These are phyloP conservation scores for Pittosporum tobira DNA, from an alignment of 129 eudicot species.

Conservation along the genomic window DNA sequence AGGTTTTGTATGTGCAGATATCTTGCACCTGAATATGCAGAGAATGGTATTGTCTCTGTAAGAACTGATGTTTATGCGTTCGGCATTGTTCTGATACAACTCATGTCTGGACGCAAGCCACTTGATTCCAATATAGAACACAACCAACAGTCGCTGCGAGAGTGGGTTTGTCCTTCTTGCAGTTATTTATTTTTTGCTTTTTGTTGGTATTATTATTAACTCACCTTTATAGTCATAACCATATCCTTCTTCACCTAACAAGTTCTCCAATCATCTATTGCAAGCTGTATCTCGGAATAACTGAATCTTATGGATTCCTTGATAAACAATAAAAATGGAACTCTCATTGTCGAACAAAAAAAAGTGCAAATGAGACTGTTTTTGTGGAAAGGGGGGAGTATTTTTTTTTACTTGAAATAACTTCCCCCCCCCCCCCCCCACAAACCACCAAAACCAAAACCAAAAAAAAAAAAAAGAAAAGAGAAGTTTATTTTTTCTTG, in stretches of 20 bases:
- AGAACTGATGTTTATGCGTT: constrained; percentile 65
- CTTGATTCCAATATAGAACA: constrained; percentile 32
- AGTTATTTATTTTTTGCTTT: too few relatives aligned
- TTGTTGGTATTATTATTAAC: too few relatives aligned
- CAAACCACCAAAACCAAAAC: too few relatives aligned
- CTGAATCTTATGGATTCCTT: constrained; percentile 57
- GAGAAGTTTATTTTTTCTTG: background rate
- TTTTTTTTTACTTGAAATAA: too few relatives aligned
- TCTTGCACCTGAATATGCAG: constrained; percentile 82
- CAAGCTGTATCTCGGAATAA: constrained; percentile 60
- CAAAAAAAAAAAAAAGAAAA: too few relatives aligned
- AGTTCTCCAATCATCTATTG: constrained; percentile 53
- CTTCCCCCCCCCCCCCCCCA: too few relatives aligned
- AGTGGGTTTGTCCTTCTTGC: constrained; percentile 47
- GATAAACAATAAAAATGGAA: too few relatives aligned
- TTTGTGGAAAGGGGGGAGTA: too few relatives aligned
- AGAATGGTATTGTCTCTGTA: constrained; percentile 67
- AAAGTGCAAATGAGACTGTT: too few relatives aligned
- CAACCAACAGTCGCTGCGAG: constrained; percentile 52
- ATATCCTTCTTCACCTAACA: constrained; percentile 87
- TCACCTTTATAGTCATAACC: constrained; percentile 71
- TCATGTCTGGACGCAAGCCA: constrained; percentile 64
- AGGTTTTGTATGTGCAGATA: constrained; percentile 35
- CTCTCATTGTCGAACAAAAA: too few relatives aligned
- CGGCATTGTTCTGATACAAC: constrained; percentile 64